Percentiles rank a stretch among this genome's conserved stretches.
These are phyloP conservation scores for Ophiocordyceps sinensis DNA, from an alignment of 2,329 filamentous ascomycete species.

Conservation along the genomic window DNA sequence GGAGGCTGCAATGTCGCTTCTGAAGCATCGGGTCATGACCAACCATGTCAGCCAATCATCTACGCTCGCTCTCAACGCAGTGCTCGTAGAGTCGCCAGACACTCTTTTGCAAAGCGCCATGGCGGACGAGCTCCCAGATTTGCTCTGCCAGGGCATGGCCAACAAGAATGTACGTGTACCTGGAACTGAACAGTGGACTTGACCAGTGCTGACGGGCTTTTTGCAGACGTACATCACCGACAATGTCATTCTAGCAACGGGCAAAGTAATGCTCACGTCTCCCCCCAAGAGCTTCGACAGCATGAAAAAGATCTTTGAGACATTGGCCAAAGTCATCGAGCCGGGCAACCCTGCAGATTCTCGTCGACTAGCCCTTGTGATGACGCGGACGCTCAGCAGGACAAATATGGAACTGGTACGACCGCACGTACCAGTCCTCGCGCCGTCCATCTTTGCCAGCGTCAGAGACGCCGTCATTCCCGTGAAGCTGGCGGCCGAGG, in stretches of 20 bases:
- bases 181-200: background rate
- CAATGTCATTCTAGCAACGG: conserved; percentile 77
- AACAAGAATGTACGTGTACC: conserved; percentile 53
- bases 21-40: conserved; percentile 66
- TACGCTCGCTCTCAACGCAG: conserved; percentile 74
- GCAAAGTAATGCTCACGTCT: conserved; percentile 70
- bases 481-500: conserved; percentile 88
- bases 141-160: conserved; percentile 66
- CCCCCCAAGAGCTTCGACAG: conserved; percentile 58
- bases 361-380: conserved; percentile 72
- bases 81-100: conserved; percentile 66
- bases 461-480: conserved; percentile 89
- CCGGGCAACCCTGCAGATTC: conserved; percentile 71
- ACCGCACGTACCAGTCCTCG: conserved; percentile 68
- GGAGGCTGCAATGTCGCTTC: conserved; percentile 45
- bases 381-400: conserved; percentile 72
- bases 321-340: conserved; percentile 58
- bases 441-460: conserved; percentile 71
- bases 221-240: conserved; percentile 66
- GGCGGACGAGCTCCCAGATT: conserved; percentile 58
- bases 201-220: background rate
- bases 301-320: conserved; percentile 66
- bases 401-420: conserved; percentile 66
- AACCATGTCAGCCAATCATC: conserved; percentile 64
- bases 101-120: conserved; percentile 51